A percentile compares a stretch with the other conserved stretches of the same genome.
Conservation (phyloP, 164 flowering plant genomes). For the Vitis labrusca region DNA sequence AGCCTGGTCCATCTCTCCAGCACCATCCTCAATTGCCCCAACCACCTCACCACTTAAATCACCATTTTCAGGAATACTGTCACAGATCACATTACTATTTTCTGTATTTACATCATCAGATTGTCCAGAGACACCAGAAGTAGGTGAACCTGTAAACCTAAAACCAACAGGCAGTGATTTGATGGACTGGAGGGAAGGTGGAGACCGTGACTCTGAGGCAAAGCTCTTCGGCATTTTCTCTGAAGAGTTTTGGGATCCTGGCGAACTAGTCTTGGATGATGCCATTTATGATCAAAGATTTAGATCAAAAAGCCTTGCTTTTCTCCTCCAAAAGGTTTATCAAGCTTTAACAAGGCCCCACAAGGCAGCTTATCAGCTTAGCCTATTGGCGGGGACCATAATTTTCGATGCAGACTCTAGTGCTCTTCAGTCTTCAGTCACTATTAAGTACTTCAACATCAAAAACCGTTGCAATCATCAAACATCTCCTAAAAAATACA, state of each 20-base stretch:
- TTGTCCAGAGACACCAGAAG: constrained; percentile 10
- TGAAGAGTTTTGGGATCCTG: constrained; percentile 16
- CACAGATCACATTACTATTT: constrained; percentile 8
- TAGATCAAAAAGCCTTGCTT: constrained; percentile 20
- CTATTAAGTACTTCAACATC: constrained; percentile 8
- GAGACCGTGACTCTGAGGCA: constrained; percentile 15
- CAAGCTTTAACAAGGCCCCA: constrained; percentile 45
- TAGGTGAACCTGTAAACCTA: constrained; percentile 35
- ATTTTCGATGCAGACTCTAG: constrained; percentile 14
- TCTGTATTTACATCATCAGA: constrained; percentile 9
- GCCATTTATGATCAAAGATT: constrained; percentile 20
- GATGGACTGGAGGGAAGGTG: constrained; percentile 44
- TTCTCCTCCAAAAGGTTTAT: constrained; percentile 21
- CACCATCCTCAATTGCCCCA: constrained; percentile 14
- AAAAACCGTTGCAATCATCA: neutral
- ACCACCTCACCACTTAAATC: constrained; percentile 13
- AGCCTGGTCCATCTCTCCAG: constrained; percentile 23
- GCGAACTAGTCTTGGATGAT: constrained; percentile 15
- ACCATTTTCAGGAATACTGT: constrained; percentile 29
- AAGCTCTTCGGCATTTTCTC: constrained; percentile 28
- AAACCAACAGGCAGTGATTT: constrained; percentile 60
- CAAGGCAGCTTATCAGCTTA: constrained; percentile 24
- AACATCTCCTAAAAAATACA: neutral
- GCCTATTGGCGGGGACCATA: constrained; percentile 42
- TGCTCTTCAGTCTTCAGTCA: constrained; percentile 23